Evolutionary conservation across 2,329 filamentous ascomycete species (phyloP).

Genomic region (Atkinsonella texensis): DNA sequence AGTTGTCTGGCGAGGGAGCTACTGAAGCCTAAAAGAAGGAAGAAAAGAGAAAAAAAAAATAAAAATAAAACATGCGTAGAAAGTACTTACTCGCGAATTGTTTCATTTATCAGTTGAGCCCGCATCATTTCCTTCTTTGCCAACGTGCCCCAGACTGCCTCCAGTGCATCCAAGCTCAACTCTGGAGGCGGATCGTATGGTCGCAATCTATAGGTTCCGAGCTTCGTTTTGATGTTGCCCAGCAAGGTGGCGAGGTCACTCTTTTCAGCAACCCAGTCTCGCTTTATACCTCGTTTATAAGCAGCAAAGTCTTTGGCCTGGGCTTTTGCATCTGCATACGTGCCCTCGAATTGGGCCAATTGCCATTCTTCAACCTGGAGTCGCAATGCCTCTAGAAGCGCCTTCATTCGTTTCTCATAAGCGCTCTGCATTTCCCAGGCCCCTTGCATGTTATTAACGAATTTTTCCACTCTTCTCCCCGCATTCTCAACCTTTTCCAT

Average conservation of each 20-base stretch:
- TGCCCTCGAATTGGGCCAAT: conserved; percentile 73
- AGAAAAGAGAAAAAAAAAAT: background rate
- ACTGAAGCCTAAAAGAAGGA: background rate
- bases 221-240: conserved; percentile 97
- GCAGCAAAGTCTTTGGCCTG: conserved; percentile 70
- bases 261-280: conserved; percentile 95
- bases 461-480: conserved; percentile 91
- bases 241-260: conserved; percentile 85
- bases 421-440: conserved; percentile 99
- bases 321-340: conserved; percentile 82
- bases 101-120: conserved; percentile 94
- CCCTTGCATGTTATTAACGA: conserved; percentile 96
- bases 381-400: conserved; percentile 62
- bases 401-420: conserved; percentile 83
- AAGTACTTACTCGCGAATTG: conserved; percentile 69
- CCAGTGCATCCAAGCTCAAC: conserved; percentile 69
- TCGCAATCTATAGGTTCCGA: conserved; percentile 84
- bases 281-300: conserved; percentile 88
- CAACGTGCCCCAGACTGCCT: conserved; percentile 68
- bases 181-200: conserved; percentile 85
- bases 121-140: conserved; percentile 76
- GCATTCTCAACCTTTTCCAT: conserved; percentile 99
- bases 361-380: conserved; percentile 68
- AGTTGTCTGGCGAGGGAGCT: conserved; percentile 10
- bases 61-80: too few species aligned